These are phyloP conservation scores for Prototheca wickerhamii DNA, from an alignment of 163 green algal species.

Conservation along the genomic window DNA sequence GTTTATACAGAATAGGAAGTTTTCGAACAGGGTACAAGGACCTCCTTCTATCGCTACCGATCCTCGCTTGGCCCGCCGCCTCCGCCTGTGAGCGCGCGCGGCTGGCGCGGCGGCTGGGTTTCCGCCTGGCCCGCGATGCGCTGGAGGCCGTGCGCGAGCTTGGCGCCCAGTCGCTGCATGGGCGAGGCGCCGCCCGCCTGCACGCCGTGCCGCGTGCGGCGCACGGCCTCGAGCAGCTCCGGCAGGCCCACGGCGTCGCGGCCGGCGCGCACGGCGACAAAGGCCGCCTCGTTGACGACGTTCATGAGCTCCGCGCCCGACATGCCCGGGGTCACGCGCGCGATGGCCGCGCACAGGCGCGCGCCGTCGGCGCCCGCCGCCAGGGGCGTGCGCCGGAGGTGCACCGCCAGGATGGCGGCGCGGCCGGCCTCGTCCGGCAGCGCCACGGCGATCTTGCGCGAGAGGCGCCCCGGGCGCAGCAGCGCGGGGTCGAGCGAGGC, in stretches of 20 bases:
- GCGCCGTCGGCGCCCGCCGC: constrained; percentile 23
- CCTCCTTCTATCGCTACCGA: too few species aligned
- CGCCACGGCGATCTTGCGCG: constrained; percentile 60
- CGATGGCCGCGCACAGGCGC: constrained; percentile 10
- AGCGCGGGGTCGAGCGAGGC: constrained; percentile 80
- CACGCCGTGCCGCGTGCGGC: constrained; percentile 53
- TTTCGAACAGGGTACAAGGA: too few species aligned
- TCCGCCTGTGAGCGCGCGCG: too few species aligned
- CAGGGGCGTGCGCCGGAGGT: constrained; percentile 58
- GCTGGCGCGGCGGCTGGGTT: too few species aligned
- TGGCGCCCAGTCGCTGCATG: too few species aligned
- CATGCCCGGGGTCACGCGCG: constrained; percentile 38
- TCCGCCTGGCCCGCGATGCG: too few species aligned
- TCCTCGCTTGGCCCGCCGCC: too few species aligned
- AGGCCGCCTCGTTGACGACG: constrained; percentile 77
- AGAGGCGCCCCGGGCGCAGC: constrained; percentile 73
- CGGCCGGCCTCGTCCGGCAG: constrained; percentile 65
- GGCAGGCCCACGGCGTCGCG: constrained; percentile 42
- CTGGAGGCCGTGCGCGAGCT: too few species aligned
- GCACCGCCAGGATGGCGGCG: constrained; percentile 67
- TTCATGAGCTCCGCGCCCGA: constrained; percentile 81
- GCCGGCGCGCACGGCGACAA: constrained; percentile 45
- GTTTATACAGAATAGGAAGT: too few species aligned
- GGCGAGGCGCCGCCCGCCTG: too few species aligned
- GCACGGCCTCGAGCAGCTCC: constrained; percentile 65